Percentiles rank a stretch among this genome's conserved stretches.
Conservation (phyloP, 2,329 filamentous ascomycete species). For the Fusarium neocosmosporiellum region DNA sequence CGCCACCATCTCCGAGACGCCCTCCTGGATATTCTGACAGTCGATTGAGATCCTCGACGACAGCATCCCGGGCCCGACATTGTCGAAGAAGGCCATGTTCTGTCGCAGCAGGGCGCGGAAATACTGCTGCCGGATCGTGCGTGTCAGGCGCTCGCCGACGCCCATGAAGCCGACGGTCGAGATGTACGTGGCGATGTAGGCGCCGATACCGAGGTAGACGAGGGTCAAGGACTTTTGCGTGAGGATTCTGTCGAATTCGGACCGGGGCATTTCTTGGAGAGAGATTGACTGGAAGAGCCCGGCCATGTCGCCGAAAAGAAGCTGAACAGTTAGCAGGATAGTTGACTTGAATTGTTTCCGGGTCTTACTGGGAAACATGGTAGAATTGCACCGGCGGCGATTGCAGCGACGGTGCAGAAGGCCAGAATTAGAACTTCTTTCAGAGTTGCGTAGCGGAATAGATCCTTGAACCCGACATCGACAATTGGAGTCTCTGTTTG, state of each 20-base stretch:
- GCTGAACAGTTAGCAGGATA: neutral
- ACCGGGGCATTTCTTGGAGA: neutral
- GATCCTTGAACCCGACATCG: neutral
- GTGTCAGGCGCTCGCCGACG: slow-evolving; percentile 48
- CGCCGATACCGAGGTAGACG: slow-evolving; percentile 80
- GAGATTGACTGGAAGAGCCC: neutral
- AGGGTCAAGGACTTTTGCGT: neutral
- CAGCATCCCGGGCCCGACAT: slow-evolving; percentile 50
- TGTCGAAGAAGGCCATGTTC: slow-evolving; percentile 63
- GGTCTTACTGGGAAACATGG: neutral
- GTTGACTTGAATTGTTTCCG: neutral
- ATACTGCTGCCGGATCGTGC: slow-evolving; percentile 55
- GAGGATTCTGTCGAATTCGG: neutral
- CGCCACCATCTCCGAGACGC: slow-evolving; percentile 82
- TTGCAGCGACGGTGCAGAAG: neutral
- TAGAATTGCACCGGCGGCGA: neutral
- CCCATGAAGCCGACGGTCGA: slow-evolving; percentile 82
- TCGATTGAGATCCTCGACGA: slow-evolving; percentile 75
- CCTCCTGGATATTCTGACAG: slow-evolving; percentile 85
- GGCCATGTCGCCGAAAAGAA: neutral
- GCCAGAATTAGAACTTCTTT: neutral
- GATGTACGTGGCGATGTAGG: slow-evolving; percentile 79
- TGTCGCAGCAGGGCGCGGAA: slow-evolving; percentile 59
- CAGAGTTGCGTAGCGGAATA: neutral
- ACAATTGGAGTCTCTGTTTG: neutral